These are phyloP conservation scores for Forsythia viridissima DNA, from an alignment of 257 asterid species.

Conservation along the genomic window DNA sequence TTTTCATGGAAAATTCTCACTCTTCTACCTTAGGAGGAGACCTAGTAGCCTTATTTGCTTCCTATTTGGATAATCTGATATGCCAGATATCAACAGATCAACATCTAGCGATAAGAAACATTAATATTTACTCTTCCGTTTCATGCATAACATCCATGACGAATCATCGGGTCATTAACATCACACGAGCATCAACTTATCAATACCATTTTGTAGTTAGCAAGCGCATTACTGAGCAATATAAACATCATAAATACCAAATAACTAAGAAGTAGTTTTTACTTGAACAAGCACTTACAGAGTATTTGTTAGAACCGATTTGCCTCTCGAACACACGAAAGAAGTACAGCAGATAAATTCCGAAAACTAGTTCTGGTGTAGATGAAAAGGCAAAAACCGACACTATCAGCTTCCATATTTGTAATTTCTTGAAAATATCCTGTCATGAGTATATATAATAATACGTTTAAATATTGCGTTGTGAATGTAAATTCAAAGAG, in stretches of 20 bases:
- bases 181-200: neutral
- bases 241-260: constrained; percentile 17
- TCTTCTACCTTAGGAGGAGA: neutral
- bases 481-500: neutral
- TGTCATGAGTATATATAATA: constrained; percentile 37
- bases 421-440: constrained; percentile 89
- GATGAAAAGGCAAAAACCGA: constrained; percentile 92
- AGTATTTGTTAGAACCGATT: constrained; percentile 93
- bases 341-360: constrained; percentile 86
- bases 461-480: neutral
- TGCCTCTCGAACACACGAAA: constrained; percentile 99
- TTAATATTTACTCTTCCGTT: neutral
- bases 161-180: neutral
- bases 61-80: neutral
- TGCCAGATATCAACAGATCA: neutral
- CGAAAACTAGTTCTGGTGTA: constrained; percentile 90
- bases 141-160: constrained; percentile 14
- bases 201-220: neutral
- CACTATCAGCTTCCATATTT: constrained; percentile 89
- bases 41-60: neutral
- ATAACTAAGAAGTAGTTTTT: constrained; percentile 18
- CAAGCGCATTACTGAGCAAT: constrained; percentile 10
- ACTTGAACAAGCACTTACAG: constrained; percentile 59
- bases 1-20: neutral
- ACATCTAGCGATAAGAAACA: constrained; percentile 1